Percentiles rank a stretch among this genome's conserved stretches.
Conservation (phyloP, 345 rosid genomes). For the Schrenkiella parvula region DNA sequence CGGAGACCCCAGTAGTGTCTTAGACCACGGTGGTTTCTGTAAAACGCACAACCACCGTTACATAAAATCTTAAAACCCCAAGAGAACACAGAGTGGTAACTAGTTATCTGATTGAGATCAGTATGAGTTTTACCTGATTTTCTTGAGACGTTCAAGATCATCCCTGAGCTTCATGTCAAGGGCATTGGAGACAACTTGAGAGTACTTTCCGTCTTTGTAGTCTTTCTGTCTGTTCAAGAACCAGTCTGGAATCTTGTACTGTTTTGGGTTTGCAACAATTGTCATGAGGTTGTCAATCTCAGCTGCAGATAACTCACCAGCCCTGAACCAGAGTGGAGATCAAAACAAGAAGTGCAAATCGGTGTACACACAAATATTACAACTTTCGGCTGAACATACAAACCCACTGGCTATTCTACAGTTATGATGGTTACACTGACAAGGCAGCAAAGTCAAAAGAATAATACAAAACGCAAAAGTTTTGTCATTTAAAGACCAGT, state of each 20-base stretch:
- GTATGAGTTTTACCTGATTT: slow-evolving; percentile 55
- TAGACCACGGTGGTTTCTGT: slow-evolving; percentile 92
- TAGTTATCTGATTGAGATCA: not conserved
- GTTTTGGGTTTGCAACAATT: slow-evolving; percentile 81
- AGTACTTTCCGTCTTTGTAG: slow-evolving; percentile 82
- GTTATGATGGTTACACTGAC: not conserved
- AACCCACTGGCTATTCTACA: not conserved
- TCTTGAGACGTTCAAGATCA: slow-evolving; percentile 90
- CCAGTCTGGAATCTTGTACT: slow-evolving; percentile 93
- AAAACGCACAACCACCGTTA: not conserved
- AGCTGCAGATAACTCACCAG: slow-evolving; percentile 78
- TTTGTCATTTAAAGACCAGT: not conserved
- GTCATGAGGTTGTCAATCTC: slow-evolving; percentile 89
- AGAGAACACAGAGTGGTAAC: not conserved
- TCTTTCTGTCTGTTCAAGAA: slow-evolving; percentile 92
- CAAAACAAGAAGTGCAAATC: not conserved
- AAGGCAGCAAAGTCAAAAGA: not conserved
- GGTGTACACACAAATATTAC: not conserved
- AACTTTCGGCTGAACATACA: not conserved
- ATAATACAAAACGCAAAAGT: not conserved
- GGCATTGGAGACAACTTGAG: slow-evolving; percentile 89
- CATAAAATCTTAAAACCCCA: not conserved
- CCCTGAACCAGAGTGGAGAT: slow-evolving; percentile 36
- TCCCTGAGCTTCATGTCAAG: slow-evolving; percentile 95
- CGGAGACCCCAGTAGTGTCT: slow-evolving; percentile 99